Evolutionary conservation across 2,329 filamentous ascomycete genomes (phyloP).

Genomic region (Penicillium hordei): DNA sequence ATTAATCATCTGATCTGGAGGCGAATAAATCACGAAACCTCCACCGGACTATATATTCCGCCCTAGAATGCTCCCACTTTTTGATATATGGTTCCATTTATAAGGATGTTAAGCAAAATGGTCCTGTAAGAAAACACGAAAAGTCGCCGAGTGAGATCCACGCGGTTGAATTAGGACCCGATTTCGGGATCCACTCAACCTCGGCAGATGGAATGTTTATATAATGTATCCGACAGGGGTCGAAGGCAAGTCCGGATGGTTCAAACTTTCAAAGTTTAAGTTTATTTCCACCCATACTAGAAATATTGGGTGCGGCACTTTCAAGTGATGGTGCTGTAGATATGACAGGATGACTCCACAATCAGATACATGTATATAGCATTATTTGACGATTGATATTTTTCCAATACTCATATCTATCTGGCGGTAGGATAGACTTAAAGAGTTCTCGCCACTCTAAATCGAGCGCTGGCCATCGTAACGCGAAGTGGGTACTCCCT

Average conservation of each 20-base stretch:
- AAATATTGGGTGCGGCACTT: not conserved
- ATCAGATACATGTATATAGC: not conserved
- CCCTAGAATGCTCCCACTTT: not conserved
- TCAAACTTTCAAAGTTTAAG: not conserved
- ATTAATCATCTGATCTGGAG: not conserved
- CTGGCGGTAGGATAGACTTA: not conserved
- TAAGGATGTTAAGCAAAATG: not conserved
- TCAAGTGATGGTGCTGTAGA: not conserved
- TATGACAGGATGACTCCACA: not conserved
- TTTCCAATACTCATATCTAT: not conserved
- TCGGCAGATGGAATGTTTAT: not conserved
- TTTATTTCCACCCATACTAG: not conserved
- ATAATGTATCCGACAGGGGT: not conserved
- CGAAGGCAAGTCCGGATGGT: not conserved
- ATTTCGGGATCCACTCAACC: not conserved
- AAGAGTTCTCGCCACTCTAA: not conserved
- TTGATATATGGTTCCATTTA: not conserved
- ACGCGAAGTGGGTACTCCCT: not conserved
- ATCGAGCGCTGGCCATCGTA: not conserved
- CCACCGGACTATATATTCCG: not conserved
- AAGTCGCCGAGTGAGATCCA: conserved; percentile 5
- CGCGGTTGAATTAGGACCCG: not conserved
- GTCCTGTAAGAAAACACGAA: not conserved
- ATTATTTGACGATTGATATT: not conserved
- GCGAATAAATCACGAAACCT: not conserved